Conservation (phyloP, 371 early-diverging fungal genomes). For the Vairimorpha necatrix region DNA sequence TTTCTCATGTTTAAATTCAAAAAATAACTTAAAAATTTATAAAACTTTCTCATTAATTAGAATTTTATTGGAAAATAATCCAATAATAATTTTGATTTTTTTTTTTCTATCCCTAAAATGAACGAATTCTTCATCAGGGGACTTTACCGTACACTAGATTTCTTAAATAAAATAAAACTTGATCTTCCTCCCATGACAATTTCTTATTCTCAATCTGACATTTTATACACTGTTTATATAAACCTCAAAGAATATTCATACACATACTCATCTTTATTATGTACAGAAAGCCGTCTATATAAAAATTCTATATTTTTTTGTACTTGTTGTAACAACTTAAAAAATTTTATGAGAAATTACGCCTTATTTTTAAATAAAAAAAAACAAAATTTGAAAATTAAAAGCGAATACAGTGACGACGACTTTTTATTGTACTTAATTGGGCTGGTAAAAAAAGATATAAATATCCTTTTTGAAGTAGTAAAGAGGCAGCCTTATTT, state of each 20-base stretch:
- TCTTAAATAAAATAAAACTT: conserved; percentile 52
- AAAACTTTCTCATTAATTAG: too few relatives aligned
- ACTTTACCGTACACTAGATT: conserved; percentile 53
- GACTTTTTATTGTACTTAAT: conserved; percentile 44
- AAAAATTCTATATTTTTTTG: conserved; percentile 44
- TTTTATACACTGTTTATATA: conserved; percentile 37
- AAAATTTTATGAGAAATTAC: conserved; percentile 56
- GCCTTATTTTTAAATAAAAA: conserved; percentile 18
- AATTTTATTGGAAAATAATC: too few relatives aligned
- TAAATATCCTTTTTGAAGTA: conserved; percentile 33
- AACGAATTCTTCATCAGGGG: conserved; percentile 40
- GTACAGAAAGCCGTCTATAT: neutral
- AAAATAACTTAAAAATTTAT: too few relatives aligned
- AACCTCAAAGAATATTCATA: conserved; percentile 53
- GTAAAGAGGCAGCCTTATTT: conserved; percentile 45
- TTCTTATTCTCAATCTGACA: neutral
- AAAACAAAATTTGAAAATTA: neutral
- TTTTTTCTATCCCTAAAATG: conserved; percentile 4
- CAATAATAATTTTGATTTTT: too few relatives aligned
- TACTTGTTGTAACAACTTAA: conserved; percentile 37
- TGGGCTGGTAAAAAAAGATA: conserved; percentile 32
- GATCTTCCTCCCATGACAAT: neutral
- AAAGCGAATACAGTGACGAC: conserved; percentile 7
- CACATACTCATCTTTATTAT: conserved; percentile 36
- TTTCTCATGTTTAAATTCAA: too few relatives aligned